Conservation (phyloP, 169 alveolate species). For the Pseudocohnilembus persalinus region DNA sequence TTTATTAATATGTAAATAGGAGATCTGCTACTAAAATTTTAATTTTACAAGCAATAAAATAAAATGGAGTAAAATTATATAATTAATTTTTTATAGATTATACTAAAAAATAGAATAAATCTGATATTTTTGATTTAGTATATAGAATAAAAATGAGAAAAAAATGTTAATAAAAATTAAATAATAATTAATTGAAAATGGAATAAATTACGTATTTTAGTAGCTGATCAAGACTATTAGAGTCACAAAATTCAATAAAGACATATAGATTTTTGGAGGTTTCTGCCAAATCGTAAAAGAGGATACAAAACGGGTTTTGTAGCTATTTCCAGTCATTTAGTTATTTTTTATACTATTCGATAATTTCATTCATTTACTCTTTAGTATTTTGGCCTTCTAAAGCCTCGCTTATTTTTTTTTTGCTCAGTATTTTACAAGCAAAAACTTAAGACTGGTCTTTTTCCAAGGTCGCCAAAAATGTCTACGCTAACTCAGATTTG, state of each 20-base stretch:
- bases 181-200: too few species aligned
- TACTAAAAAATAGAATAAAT: too few species aligned
- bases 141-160: too few species aligned
- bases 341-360: not conserved
- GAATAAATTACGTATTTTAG: not conserved
- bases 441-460: not conserved
- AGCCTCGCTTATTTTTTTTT: not conserved
- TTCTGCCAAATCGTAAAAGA: slow-evolving; percentile 8
- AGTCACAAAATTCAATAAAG: slow-evolving; percentile 24
- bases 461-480: not conserved
- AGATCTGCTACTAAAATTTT: too few species aligned
- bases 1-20: too few species aligned
- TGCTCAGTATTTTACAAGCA: not conserved
- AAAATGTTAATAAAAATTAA: too few species aligned
- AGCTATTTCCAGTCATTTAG: slow-evolving; percentile 10
- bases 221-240: not conserved
- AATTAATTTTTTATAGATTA: too few species aligned
- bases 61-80: too few species aligned
- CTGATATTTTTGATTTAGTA: too few species aligned
- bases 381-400: not conserved
- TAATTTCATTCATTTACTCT: not conserved
- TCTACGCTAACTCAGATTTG: not conserved
- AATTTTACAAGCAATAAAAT: too few species aligned
- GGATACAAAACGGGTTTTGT: not conserved
- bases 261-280: slow-evolving; percentile 3